Base-by-base conservation (phyloP, 768 basidiomycete genomes). In the Agaricus blazei region DNA sequence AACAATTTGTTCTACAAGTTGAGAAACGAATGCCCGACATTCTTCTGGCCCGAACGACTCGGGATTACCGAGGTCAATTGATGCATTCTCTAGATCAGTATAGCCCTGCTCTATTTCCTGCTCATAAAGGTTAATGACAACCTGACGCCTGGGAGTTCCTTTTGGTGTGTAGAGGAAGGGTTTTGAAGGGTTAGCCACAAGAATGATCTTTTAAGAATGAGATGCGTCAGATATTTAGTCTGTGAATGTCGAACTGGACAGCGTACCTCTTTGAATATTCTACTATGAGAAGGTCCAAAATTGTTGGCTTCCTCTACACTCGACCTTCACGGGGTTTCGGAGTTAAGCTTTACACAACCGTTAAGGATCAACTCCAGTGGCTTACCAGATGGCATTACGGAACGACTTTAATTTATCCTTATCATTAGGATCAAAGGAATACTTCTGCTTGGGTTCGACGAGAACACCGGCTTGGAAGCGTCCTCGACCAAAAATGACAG, bases 111-210 rank as follows among this genome's bases (percentile, higher is more conserved):
- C 62, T 52, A 78, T 78, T 56, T 80, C 80, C 0, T 61, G 54
- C 6, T 66, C 66, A 58, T 80, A 79, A 1, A 67, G 62, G 9
- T 63, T 62, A 29, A 78, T 58, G 26, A 75, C 68, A 14, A 64
- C 66, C 23, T 69, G 67, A 11, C 77, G 69, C 19, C 71, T 64
- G 0, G 71, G 59, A 0, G 73, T 74, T 31, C 67, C 68, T 63
- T 80, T 80, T 1, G 70, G 64, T 0, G 76, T 79, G 48, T 71
- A 71, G 5, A 60, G 63, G 54, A 80, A 77, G 1, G 78, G 77
- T 52, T 74, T 74, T 3, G 65, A 61, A 0, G 72, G 70, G 2
- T 64, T 65, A 1, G 72, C 60, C 28, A 77, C 64, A 4, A 78
- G 48, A 48, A 81, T 71, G 74, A 79, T 80, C 74, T 34, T 34